Percentiles rank a stretch among this genome's conserved stretches.
Conservation (phyloP, 2,329 filamentous ascomycete genomes). For the Clarireedia sp. region DNA sequence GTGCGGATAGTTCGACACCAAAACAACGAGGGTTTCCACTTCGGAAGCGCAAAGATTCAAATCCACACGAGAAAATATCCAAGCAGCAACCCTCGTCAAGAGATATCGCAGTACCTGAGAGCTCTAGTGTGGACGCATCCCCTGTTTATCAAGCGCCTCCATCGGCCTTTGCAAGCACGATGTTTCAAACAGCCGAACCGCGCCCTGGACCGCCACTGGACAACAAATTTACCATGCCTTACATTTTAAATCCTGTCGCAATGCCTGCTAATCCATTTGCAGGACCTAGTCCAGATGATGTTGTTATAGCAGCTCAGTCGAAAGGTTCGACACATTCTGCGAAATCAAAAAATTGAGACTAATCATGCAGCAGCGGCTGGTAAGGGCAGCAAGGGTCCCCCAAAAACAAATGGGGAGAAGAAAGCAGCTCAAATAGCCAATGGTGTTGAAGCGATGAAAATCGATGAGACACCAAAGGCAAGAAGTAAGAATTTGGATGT, state of each 20-base stretch:
- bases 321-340: constrained; percentile 59
- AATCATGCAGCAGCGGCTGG: constrained; percentile 36
- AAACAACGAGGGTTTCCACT: constrained; percentile 23
- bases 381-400: constrained; percentile 31
- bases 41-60: constrained; percentile 28
- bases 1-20: neutral
- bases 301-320: constrained; percentile 79
- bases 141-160: constrained; percentile 27
- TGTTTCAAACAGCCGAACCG: constrained; percentile 33
- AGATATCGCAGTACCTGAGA: neutral
- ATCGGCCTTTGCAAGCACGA: constrained; percentile 34
- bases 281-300: constrained; percentile 84
- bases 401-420: constrained; percentile 34
- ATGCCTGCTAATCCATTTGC: constrained; percentile 58
- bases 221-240: constrained; percentile 34
- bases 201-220: constrained; percentile 12
- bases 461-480: constrained; percentile 48
- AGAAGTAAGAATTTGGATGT: constrained; percentile 80
- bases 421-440: constrained; percentile 37
- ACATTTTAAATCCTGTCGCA: constrained; percentile 27
- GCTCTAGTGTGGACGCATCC: constrained; percentile 8
- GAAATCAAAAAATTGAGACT: constrained; percentile 27
- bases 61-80: constrained; percentile 24
- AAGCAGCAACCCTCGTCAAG: constrained; percentile 12
- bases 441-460: constrained; percentile 37